phyloP scores from a whole-genome alignment of 495 filamentous ascomycete genomes.

The Pseudoneurospora amorphoporcata region DNA sequence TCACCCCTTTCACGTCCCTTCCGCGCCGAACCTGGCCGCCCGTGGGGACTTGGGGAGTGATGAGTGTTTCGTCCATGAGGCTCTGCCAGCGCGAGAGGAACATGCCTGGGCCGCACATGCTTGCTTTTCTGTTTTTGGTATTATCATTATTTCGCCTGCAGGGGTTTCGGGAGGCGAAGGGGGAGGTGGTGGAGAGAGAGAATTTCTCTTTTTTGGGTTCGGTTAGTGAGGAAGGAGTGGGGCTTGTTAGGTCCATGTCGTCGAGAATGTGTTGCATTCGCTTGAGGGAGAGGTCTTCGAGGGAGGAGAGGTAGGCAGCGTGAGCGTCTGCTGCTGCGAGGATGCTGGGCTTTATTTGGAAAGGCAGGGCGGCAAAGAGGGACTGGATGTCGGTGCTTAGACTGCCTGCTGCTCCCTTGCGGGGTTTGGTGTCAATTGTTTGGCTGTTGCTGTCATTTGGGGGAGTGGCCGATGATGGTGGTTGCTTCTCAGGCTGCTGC shows the following conservation, averaged over 20 bases:
- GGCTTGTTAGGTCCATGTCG: constrained; percentile 7
- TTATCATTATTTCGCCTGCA: background rate
- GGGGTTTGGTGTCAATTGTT: background rate
- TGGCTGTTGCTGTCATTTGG: background rate
- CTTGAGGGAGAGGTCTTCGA: constrained; percentile 35
- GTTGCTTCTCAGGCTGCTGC: background rate
- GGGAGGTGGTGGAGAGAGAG: background rate
- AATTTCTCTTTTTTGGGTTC: background rate
- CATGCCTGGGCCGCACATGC: constrained; percentile 47
- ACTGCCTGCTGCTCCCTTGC: constrained; percentile 25
- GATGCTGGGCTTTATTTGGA: constrained; percentile 23
- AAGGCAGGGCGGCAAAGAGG: constrained; percentile 36
- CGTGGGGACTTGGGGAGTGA: constrained; percentile 39
- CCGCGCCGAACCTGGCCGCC: constrained; percentile 39
- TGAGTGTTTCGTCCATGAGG: constrained; percentile 46
- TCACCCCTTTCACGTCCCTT: constrained; percentile 36
- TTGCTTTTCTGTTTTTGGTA: constrained; percentile 7
- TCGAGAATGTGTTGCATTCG: constrained; percentile 38
- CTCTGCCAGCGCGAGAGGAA: constrained; percentile 55
- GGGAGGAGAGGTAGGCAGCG: constrained; percentile 38
- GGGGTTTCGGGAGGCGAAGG: background rate
- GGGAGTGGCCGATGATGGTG: background rate
- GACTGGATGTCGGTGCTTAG: constrained; percentile 33
- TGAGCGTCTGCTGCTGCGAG: constrained; percentile 39
- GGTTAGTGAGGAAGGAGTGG: background rate